These are phyloP conservation scores for Ogataea paradorogensis DNA, from an alignment of 805 yeast species.

Conservation along the genomic window DNA sequence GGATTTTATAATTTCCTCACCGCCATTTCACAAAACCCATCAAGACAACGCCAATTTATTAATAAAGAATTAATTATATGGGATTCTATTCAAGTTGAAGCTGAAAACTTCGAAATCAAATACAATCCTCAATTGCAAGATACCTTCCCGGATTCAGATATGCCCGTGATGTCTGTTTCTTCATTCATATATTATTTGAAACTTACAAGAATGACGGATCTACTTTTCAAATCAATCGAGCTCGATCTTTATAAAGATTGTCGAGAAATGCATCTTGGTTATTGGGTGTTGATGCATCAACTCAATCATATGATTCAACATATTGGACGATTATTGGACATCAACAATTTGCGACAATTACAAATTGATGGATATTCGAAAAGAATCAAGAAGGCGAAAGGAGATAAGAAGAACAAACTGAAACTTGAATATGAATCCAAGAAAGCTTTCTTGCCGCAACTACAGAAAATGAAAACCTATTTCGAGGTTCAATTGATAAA, in stretches of 20 bases:
- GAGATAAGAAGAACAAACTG: conserved; percentile 25
- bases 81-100: conserved; percentile 78
- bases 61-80: conserved; percentile 54
- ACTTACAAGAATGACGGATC: conserved; percentile 66
- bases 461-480: conserved; percentile 13
- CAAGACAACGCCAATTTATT: conserved; percentile 78
- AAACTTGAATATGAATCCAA: conserved; percentile 24
- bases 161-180: conserved; percentile 60
- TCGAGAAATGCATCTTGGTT: conserved; percentile 65
- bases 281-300: conserved; percentile 58
- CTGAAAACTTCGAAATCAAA: conserved; percentile 60
- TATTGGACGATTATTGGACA: conserved; percentile 19
- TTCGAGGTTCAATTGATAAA: conserved; percentile 14
- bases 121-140: conserved; percentile 30
- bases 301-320: conserved; percentile 24
- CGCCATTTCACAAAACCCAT: conserved; percentile 60
- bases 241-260: conserved; percentile 61
- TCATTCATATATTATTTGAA: conserved; percentile 69
- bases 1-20: conserved; percentile 44
- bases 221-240: conserved; percentile 72
- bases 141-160: conserved; percentile 33
- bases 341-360: conserved; percentile 19
- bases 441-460: conserved; percentile 12
- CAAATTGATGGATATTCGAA: conserved; percentile 23
- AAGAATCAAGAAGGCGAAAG: conserved; percentile 26